Evolutionary conservation across 1,284 basidiomycete species (phyloP), one percentile per base, ranked within the genome.

Genomic region (Anthracocystis walkeri): DNA sequence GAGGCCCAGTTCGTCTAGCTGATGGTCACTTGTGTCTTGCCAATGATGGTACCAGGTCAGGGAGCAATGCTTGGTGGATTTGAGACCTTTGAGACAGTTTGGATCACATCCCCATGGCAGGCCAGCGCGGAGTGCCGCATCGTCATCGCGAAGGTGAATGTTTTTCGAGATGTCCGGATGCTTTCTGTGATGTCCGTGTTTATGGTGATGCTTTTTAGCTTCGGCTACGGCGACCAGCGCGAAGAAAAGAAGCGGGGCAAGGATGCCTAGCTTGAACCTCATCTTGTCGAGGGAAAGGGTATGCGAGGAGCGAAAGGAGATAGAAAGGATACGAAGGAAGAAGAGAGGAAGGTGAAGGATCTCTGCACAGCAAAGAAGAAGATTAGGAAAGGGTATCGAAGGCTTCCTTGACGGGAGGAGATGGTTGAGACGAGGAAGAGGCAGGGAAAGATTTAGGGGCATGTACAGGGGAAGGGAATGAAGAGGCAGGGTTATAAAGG

Each of bases 41-140:
- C 80, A 82, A 58, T 82, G 80, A 31, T 78, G 77, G 58, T 80
- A 80, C 59, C 65, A 80, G 2, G 23, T 20, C n/a, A 82, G 27
- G 49, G 65, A 51, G 10, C 50, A 56, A 5, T 11, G 21, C 3
- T 48, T 41, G 23, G 66, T 69, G 7, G 66, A 52, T 41, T 65
- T 48, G 40, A 69, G 31, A 5, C 72, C 72, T 6, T 69, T 69
- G 54, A 69, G 41, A 35, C 72, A 75, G 5, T 44, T 12, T 0
- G 66, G 66, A 23, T 62, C 69, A 49, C 71, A 70, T 8, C 77
- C 79, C 77, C 77, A 81, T 2, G 76, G 62, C 6, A 80, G n/a
- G 21, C 78, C 78, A 2, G 65, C 21, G 8, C 51, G 31, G 23
- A 68, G 68, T 0, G 29, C 48, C 7, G 10, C 31, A 5, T 44